Percentiles rank a stretch among this genome's conserved stretches.
These are phyloP conservation scores for Hymenoscyphus repandus DNA, from an alignment of 2,329 filamentous ascomycete species.

Conservation along the genomic window DNA sequence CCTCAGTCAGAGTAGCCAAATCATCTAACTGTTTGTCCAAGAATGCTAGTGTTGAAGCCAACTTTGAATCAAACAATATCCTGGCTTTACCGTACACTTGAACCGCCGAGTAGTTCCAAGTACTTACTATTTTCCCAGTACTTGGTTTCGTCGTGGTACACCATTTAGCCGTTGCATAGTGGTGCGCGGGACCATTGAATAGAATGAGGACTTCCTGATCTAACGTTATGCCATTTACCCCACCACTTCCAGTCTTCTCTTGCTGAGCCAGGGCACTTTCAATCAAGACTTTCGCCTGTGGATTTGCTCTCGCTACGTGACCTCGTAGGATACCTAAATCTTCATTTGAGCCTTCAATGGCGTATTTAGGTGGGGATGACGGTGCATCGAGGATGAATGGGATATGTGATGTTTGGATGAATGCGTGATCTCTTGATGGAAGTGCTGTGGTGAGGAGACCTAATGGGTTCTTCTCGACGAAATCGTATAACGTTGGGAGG, in stretches of 20 bases:
- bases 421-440: constrained; percentile 40
- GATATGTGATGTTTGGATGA: constrained; percentile 55
- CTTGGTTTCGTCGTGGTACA: constrained; percentile 60
- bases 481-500: constrained; percentile 44
- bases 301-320: constrained; percentile 59
- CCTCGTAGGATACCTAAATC: constrained; percentile 41
- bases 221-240: constrained; percentile 19
- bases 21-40: constrained; percentile 48
- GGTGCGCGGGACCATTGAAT: constrained; percentile 53
- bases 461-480: constrained; percentile 56
- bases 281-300: constrained; percentile 57
- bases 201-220: constrained; percentile 55
- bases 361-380: constrained; percentile 28
- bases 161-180: constrained; percentile 66
- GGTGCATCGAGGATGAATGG: constrained; percentile 52
- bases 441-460: constrained; percentile 61
- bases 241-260: background rate
- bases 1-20: constrained; percentile 47
- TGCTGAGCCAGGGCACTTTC: constrained; percentile 29
- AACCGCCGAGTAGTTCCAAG: constrained; percentile 64
- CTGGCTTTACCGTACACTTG: constrained; percentile 56
- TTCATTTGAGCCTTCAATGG: constrained; percentile 23
- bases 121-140: constrained; percentile 63
- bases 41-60: constrained; percentile 41
- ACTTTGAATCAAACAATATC: constrained; percentile 46